A percentile compares a stretch with the other conserved stretches of the same genome.
These are phyloP conservation scores for Cyclospora cayetanensis DNA, from an alignment of 169 alveolate genomes.

Conservation along the genomic window DNA sequence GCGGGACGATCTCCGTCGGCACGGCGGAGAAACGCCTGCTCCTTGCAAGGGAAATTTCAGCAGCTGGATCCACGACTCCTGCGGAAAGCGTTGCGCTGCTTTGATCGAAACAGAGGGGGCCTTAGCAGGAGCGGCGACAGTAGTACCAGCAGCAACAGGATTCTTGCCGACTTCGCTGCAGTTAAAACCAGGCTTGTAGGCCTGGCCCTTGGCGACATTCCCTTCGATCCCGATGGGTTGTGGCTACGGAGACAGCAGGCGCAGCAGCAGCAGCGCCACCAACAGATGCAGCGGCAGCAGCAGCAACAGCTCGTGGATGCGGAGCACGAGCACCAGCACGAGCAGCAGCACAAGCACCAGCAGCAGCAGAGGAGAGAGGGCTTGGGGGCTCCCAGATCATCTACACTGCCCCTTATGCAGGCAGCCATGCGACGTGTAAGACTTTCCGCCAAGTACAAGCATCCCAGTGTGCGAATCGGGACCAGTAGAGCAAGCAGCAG, in stretches of 20 bases:
- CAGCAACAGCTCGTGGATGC: neutral
- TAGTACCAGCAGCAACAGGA: conserved; percentile 47
- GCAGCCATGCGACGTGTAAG: conserved; percentile 68
- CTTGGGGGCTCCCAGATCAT: neutral
- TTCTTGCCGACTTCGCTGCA: conserved; percentile 25
- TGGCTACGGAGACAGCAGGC: conserved; percentile 48
- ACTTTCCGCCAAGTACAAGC: conserved; percentile 67
- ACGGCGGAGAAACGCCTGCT: neutral
- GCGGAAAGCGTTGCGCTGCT: conserved; percentile 58
- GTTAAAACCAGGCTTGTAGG: conserved; percentile 44
- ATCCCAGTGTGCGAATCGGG: conserved; percentile 60
- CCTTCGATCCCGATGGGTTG: conserved; percentile 67
- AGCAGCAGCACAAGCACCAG: conserved; percentile 34
- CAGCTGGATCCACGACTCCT: neutral
- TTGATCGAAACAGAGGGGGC: conserved; percentile 28
- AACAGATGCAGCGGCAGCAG: neutral
- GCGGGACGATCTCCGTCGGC: neutral
- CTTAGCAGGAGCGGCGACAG: conserved; percentile 55
- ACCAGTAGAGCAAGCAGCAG: conserved; percentile 23
- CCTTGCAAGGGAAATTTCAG: neutral
- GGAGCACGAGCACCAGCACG: neutral
- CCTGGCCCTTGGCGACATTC: conserved; percentile 56
- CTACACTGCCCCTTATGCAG: conserved; percentile 67
- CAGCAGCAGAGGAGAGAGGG: conserved; percentile 31
- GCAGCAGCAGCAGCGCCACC: conserved; percentile 45